Conservation (phyloP, 768 basidiomycete species). For the Suillus brevipes region DNA sequence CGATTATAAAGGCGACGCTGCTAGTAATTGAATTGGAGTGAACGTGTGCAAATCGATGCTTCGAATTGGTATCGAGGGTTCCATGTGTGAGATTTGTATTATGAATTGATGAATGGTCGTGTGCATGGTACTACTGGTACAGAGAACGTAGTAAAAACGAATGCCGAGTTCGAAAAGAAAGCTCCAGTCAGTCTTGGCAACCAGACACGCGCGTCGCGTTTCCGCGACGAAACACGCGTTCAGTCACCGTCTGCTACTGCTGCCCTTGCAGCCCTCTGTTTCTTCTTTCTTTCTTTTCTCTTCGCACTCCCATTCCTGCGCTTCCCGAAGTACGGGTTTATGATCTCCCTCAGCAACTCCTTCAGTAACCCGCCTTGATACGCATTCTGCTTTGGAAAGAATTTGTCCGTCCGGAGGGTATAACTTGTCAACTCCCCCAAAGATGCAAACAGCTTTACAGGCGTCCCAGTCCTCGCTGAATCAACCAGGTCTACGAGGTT, state of each 20-base stretch:
- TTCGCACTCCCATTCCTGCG: constrained; percentile 23
- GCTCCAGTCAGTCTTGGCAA: not conserved
- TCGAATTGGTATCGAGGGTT: not conserved
- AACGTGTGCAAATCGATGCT: not conserved
- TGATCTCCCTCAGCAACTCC: constrained; percentile 21
- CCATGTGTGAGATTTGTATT: not conserved
- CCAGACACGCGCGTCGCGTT: not conserved
- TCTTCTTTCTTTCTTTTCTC: constrained; percentile 17
- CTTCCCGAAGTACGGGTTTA: constrained; percentile 17
- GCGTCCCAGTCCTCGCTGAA: constrained; percentile 11
- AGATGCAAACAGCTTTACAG: constrained; percentile 23
- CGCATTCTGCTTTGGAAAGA: constrained; percentile 31
- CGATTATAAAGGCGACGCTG: not conserved
- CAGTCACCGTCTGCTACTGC: not conserved
- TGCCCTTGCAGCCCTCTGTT: constrained; percentile 12
- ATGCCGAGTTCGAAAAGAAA: not conserved
- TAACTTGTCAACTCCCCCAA: constrained; percentile 24
- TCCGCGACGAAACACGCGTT: not conserved
- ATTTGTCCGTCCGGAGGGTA: constrained; percentile 16
- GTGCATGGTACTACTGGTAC: not conserved
- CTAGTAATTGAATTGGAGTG: not conserved
- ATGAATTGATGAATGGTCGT: not conserved
- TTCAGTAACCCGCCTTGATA: constrained; percentile 32
- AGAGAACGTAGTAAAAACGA: not conserved
- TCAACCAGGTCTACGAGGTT: constrained; percentile 36